Evolutionary conservation across 306 rosid genomes (phyloP).

Genomic region (Abrus pulchellus): DNA sequence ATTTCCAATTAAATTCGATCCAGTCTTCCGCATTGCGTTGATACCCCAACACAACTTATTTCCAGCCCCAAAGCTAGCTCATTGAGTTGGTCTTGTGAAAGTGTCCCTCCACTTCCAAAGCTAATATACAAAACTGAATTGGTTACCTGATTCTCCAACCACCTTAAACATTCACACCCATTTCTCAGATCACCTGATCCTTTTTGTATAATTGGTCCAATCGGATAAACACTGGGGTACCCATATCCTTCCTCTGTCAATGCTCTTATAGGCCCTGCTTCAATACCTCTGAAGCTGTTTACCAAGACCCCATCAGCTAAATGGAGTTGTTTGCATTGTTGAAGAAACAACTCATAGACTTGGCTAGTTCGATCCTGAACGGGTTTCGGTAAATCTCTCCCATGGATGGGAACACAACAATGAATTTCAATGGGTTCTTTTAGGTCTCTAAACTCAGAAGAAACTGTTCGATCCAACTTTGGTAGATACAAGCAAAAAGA

Average conservation of each 20-base stretch:
- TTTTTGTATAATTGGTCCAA: constrained; percentile 54
- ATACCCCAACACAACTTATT: too few species aligned
- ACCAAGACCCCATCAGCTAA: constrained; percentile 41
- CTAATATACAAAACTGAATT: constrained; percentile 43
- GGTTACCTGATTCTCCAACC: constrained; percentile 46
- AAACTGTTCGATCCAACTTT: not conserved
- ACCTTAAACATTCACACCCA: constrained; percentile 23
- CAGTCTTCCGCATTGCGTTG: too few species aligned
- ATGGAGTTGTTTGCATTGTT: not conserved
- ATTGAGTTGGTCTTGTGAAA: constrained; percentile 31
- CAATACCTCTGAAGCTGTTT: constrained; percentile 42
- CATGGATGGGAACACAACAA: constrained; percentile 32
- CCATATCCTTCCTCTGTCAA: constrained; percentile 10
- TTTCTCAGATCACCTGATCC: not conserved
- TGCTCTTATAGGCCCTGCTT: constrained; percentile 34
- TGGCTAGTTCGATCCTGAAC: constrained; percentile 26
- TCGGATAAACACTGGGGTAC: constrained; percentile 3
- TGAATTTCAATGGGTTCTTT: constrained; percentile 26
- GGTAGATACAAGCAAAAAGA: constrained; percentile 22
- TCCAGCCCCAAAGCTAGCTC: constrained; percentile 46
- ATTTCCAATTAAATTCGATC: too few species aligned
- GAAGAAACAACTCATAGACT: constrained; percentile 4
- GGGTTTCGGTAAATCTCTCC: constrained; percentile 1
- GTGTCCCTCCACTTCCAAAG: constrained; percentile 56
- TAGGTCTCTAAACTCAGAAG: constrained; percentile 9